A percentile compares a stretch with the other conserved stretches of the same genome.
phyloP scores from a whole-genome alignment of 495 filamentous ascomycete genomes.

The Lasiosphaeria miniovina region DNA sequence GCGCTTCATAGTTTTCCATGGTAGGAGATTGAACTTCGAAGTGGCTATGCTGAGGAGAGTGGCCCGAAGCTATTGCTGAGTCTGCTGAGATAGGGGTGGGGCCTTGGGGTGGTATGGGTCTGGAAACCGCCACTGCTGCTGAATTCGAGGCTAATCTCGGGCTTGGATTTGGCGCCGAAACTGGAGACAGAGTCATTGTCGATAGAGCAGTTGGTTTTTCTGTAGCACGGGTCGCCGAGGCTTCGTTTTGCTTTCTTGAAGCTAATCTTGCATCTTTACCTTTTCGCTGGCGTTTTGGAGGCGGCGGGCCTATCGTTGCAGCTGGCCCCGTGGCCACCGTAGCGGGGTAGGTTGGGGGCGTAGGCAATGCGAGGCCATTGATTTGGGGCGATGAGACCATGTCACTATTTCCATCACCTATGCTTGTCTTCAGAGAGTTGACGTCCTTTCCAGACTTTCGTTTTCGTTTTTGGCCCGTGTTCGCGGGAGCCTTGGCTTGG shows the following conservation, averaged over 20 bases:
- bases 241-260: slow-evolving; percentile 10
- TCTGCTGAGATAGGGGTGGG: slow-evolving; percentile 13
- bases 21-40: slow-evolving; percentile 33
- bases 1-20: slow-evolving; percentile 32
- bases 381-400: slow-evolving; percentile 2
- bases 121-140: not conserved
- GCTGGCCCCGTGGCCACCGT: not conserved
- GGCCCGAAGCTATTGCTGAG: slow-evolving; percentile 16
- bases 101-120: slow-evolving; percentile 6
- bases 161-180: not conserved
- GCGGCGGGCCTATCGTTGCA: slow-evolving; percentile 10
- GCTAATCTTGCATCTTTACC: slow-evolving; percentile 17
- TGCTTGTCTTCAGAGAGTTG: not conserved
- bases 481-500: slow-evolving; percentile 5
- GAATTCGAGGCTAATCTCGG: not conserved
- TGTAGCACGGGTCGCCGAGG: not conserved
- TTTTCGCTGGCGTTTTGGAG: slow-evolving; percentile 28
- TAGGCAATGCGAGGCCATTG: slow-evolving; percentile 12
- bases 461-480: slow-evolving; percentile 26
- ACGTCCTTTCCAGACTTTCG: slow-evolving; percentile 21
- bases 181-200: not conserved
- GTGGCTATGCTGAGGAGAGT: slow-evolving; percentile 23
- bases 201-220: not conserved
- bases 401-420: slow-evolving; percentile 3
- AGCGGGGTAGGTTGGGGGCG: slow-evolving; percentile 1